A percentile compares a stretch with the other conserved stretches of the same genome.
phyloP scores from a whole-genome alignment of 108 stramenopile genomes.

The Skeletonema marinoi region DNA sequence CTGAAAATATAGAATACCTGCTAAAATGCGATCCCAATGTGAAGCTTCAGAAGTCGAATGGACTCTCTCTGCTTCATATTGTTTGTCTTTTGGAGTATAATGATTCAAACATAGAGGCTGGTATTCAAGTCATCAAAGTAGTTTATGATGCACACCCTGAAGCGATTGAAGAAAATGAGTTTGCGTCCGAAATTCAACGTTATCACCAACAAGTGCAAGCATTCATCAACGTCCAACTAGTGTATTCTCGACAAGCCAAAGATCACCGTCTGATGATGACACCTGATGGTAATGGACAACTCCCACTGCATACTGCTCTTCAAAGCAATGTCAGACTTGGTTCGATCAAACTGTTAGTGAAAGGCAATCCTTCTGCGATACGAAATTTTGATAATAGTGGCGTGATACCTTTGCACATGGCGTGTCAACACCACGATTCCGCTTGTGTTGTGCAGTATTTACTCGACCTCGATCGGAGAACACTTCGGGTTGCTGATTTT shows the following conservation, averaged over 20 bases:
- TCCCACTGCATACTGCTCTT: neutral
- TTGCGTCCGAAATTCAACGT: too few relatives aligned
- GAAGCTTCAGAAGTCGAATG: too few relatives aligned
- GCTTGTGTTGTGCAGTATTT: neutral
- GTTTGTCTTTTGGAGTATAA: neutral
- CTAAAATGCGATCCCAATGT: neutral
- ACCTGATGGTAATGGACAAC: neutral
- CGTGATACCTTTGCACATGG: neutral
- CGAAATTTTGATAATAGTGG: neutral
- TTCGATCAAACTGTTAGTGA: neutral
- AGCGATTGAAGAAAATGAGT: too few relatives aligned
- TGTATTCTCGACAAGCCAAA: neutral
- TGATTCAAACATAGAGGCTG: neutral
- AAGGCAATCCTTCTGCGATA: neutral
- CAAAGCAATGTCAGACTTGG: neutral
- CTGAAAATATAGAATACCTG: neutral
- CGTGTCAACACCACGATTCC: neutral
- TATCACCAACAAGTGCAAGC: too few relatives aligned
- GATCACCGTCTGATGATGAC: neutral
- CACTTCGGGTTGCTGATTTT: neutral
- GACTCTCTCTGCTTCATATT: neutral
- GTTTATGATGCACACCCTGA: neutral
- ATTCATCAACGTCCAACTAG: neutral
- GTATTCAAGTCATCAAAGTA: neutral
- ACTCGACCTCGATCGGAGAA: neutral